A percentile compares a stretch with the other conserved stretches of the same genome.
Conservation (phyloP, 192 early-diverging fungal species). For the Chytriomyces sp. region DNA sequence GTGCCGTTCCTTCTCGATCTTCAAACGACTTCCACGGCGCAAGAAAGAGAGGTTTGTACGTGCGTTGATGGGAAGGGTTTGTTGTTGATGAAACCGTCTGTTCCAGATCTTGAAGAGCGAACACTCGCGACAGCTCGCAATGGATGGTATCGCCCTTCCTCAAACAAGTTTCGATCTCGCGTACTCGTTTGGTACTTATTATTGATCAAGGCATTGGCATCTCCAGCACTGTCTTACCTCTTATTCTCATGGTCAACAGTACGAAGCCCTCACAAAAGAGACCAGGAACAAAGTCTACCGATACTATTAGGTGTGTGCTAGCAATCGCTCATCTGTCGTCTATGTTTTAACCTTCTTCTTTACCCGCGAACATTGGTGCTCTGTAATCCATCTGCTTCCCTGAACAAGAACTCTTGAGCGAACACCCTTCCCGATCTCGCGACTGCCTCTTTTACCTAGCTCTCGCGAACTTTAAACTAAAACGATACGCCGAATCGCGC, state of each 20-base stretch:
- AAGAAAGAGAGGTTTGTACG: constrained; percentile 10
- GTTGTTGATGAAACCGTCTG: background rate
- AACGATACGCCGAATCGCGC: constrained; percentile 79
- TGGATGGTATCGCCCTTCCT: constrained; percentile 62
- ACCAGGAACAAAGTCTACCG: constrained; percentile 78
- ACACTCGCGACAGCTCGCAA: constrained; percentile 10
- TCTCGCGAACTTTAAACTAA: constrained; percentile 89
- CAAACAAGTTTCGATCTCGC: constrained; percentile 98
- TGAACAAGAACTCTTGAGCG: constrained; percentile 67
- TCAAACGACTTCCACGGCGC: constrained; percentile 1
- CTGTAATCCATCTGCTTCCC: background rate
- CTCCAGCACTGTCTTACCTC: background rate
- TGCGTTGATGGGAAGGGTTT: background rate
- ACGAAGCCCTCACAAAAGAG: constrained; percentile 59
- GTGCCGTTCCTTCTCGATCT: constrained; percentile 31
- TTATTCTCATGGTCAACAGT: background rate
- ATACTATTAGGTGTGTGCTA: constrained; percentile 70
- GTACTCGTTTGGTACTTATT: constrained; percentile 80
- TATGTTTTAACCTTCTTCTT: no score
- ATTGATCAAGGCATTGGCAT: background rate
- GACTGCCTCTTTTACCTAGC: constrained; percentile 96
- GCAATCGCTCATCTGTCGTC: background rate
- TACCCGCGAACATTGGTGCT: no score
- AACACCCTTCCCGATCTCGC: constrained; percentile 78
- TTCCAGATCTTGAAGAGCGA: background rate